Percentiles rank a stretch among this genome's conserved stretches.
Conservation (phyloP, 2,329 filamentous ascomycete genomes). For the Fusarium penzigii region DNA sequence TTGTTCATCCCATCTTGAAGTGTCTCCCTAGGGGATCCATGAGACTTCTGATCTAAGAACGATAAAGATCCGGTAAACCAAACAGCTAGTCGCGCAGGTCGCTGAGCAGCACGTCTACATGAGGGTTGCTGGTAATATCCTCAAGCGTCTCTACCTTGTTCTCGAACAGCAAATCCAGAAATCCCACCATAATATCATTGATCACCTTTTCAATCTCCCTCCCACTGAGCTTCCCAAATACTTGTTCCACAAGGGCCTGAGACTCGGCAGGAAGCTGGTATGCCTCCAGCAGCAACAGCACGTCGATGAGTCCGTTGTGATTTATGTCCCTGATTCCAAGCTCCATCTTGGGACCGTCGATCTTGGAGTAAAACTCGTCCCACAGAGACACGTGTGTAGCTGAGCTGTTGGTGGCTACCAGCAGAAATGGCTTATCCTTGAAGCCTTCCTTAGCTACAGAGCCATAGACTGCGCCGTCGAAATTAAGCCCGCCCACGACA, state of each 20-base stretch:
- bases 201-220: conserved; percentile 4
- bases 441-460: conserved; percentile 21
- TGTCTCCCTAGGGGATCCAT: too few species aligned
- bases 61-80: too few species aligned
- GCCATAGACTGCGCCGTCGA: conserved; percentile 15
- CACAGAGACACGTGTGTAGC: not conserved
- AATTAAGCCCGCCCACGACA: conserved; percentile 33
- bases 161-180: conserved; percentile 5
- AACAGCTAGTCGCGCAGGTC: not conserved
- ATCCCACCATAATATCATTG: conserved; percentile 1
- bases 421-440: conserved; percentile 24
- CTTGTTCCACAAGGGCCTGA: not conserved
- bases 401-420: not conserved
- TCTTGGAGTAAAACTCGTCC: conserved; percentile 7
- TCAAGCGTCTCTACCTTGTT: conserved; percentile 2
- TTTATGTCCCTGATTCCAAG: not conserved
- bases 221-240: conserved; percentile 4
- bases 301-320: conserved; percentile 10
- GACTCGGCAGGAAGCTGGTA: not conserved
- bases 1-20: too few species aligned
- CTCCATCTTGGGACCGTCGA: conserved; percentile 11
- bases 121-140: conserved; percentile 1
- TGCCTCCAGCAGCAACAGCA: conserved; percentile 4
- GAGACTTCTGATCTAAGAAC: too few species aligned
- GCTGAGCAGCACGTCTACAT: conserved; percentile 4